Evolutionary conservation across 2,329 filamentous ascomycete species (phyloP).

Genomic region (Penicillium crustosum): DNA sequence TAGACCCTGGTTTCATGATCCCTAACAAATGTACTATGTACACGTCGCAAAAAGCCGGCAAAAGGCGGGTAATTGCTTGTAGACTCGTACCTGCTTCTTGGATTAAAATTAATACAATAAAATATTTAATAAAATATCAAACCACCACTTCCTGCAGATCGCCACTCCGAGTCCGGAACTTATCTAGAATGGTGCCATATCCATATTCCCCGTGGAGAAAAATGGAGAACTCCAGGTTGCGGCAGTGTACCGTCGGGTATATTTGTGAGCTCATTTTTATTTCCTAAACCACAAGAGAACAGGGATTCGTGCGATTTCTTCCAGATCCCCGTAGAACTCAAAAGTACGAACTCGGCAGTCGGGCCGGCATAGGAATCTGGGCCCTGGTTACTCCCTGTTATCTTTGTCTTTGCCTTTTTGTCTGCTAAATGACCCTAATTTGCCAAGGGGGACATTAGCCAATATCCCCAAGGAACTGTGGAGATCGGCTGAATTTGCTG

Average conservation of each 20-base stretch:
- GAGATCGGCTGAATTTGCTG: conserved; percentile 6
- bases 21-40: background rate
- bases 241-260: background rate
- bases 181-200: conserved; percentile 22
- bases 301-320: conserved; percentile 6
- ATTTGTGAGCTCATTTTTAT: background rate
- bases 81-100: conserved; percentile 2
- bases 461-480: conserved; percentile 1
- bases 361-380: conserved; percentile 1
- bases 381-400: background rate
- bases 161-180: conserved; percentile 20
- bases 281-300: background rate
- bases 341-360: background rate
- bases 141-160: conserved; percentile 13
- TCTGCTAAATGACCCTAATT: background rate
- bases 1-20: background rate
- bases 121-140: background rate
- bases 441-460: background rate
- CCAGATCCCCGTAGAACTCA: background rate
- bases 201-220: conserved; percentile 24
- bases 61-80: conserved; percentile 22
- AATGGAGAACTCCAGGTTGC: conserved; percentile 3
- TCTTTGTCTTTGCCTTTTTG: background rate
- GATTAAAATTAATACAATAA: background rate
- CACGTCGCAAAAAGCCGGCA: conserved; percentile 15